phyloP scores from a whole-genome alignment of 1,284 basidiomycete genomes.

The Nidula niveotomentosa region DNA sequence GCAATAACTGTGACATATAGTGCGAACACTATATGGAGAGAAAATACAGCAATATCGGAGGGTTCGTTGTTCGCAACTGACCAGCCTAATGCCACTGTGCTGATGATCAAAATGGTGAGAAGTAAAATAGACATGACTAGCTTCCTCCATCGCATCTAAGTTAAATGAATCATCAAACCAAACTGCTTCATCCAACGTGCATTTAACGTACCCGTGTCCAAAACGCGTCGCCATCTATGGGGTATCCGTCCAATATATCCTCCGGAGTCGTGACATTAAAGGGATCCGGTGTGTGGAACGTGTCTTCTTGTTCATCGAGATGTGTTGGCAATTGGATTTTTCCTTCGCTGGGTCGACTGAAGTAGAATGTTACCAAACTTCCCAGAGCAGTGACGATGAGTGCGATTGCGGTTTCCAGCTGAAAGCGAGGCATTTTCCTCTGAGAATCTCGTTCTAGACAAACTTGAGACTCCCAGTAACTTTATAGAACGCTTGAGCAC shows the following conservation, averaged over 20 bases:
- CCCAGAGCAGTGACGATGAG: conserved; percentile 42
- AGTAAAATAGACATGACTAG: conserved; percentile 44
- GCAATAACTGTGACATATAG: conserved; percentile 45
- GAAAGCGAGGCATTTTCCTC: conserved; percentile 54
- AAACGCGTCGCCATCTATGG: conserved; percentile 70
- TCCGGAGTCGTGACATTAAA: conserved; percentile 77
- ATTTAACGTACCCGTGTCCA: conserved; percentile 60
- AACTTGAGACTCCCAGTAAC: no score
- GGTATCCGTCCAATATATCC: conserved; percentile 74
- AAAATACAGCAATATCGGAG: background rate
- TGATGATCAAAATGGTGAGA: conserved; percentile 44
- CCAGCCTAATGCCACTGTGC: conserved; percentile 55
- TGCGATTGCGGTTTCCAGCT: conserved; percentile 51
- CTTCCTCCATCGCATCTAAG: conserved; percentile 59
- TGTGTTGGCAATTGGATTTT: conserved; percentile 54
- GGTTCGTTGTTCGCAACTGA: conserved; percentile 31
- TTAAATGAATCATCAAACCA: background rate
- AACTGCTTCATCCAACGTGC: background rate
- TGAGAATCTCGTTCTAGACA: no score
- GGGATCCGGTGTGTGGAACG: conserved; percentile 46
- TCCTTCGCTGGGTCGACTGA: conserved; percentile 41
- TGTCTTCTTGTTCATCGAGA: conserved; percentile 31
- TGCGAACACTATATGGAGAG: background rate
- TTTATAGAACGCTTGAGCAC: no score
- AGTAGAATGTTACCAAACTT: conserved; percentile 43